Evolutionary conservation across 331 rosid genomes (phyloP), one percentile per base, ranked within the genome.

Genomic region (Rosa hybrid): DNA sequence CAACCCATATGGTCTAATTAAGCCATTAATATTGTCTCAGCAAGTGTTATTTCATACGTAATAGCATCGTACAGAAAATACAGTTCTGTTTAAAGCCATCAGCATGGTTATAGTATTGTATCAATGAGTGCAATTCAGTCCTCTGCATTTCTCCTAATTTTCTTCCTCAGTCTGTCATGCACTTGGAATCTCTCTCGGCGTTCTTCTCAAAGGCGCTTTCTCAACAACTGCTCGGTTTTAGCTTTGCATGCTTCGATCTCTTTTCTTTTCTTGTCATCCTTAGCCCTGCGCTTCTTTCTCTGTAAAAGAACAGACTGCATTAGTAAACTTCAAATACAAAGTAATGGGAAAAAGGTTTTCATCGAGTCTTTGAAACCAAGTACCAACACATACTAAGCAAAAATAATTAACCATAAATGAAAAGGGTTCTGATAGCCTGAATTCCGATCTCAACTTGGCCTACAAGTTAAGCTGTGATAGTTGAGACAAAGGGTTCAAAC

Each of bases 201-300:
- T 84, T 91, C 97, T 76, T 94, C 98, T 80, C 98, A 91, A 50
- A 16, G 88, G 38, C 98, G 97, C 86, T 94, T 94, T 77, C 18
- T 92, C 5, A 62, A 21, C 79, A 91, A 4, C 80, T 65, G 82
- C 78, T 94, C 97, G 0, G 86, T 92, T 81, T 94, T 94, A 20
- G 86, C 90, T 78, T 75, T 88, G 81, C 84, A 87, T 2, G 64
- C 88, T 79, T 90, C 95, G 2, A 59, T 72, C 74, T 41, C 90
- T 83, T 88, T 89, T 83, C 87, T 89, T 79, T 81, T 90, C 84
- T 89, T 81, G 10, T 68, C 90, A 60, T 90, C 97, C 81, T 82
- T 91, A 38, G 84, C 74, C 89, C 91, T 92, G 70, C 92, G 89
- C 85, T 92, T 94, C 80, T 91, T 92, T 57, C 41, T 60, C 98